Evolutionary conservation across 2,329 filamentous ascomycete species (phyloP), one percentile per base, ranked within the genome.

Genomic region (Curvularia lunata): DNA sequence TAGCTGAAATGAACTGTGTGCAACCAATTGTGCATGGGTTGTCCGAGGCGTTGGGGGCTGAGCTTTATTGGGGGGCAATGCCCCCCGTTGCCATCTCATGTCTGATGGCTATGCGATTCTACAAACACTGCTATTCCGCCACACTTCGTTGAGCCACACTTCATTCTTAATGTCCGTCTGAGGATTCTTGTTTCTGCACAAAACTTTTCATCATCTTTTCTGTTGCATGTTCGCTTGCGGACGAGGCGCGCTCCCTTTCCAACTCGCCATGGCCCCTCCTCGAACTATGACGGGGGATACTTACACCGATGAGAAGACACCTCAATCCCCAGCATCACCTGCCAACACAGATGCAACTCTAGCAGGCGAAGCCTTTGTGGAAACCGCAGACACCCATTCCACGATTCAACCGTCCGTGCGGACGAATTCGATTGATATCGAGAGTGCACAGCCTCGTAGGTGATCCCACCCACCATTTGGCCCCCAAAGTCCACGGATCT

Each of bases 281-380:
- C 71, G 70, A 27, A 56, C 66, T 6, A 70, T 75, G 71, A 75
- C 71, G 10, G 73, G 69, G 8, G 72, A 74, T 27, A 75, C 73
- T 0, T 58, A 70, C 21, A 59, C 64, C n/a, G 59, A 64, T 41
- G 65, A 73, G 48, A 70, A 70, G 38, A 52, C 47, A 12, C 60
- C 64, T 16, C 64, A 67, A 47, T 65, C 69, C 4, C 71, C 72
- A 40, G 61, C 54, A 13, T 75, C 71, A 8, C 72, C 72, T 0
- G 71, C 73, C 3, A 56, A 63, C 25, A 75, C 73, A 4, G 68
- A 70, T 48, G 46, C 63, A 2, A 76, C 73, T 1, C 48, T 75
- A 25, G 54, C 54, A 30, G 73, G 70, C 43, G 74, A 75, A 46
- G 72, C 64, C 12, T 67, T 75, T 23, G 74, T 74, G 27, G 68